Evolutionary conservation across 1,284 basidiomycete genomes (phyloP).

Genomic region (Tetrapyrgos nigripes): DNA sequence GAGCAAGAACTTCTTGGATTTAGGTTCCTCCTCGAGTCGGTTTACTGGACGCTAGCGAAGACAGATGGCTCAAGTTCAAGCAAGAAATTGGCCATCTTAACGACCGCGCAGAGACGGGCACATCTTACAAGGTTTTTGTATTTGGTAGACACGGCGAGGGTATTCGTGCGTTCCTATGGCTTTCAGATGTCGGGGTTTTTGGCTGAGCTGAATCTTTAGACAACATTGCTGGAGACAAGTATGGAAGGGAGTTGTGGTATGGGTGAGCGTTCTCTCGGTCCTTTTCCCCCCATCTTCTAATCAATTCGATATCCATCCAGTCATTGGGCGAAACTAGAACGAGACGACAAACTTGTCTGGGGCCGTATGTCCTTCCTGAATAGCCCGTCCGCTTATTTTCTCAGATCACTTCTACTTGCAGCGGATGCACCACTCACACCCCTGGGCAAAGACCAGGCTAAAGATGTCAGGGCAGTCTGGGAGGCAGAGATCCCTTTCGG

Average conservation of each 20-base stretch:
- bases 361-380: conserved; percentile 64
- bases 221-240: conserved; percentile 75
- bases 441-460: conserved; percentile 71
- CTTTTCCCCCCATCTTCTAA: neutral
- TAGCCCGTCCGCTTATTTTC: neutral
- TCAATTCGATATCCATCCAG: conserved; percentile 33
- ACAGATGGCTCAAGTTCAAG: conserved; percentile 62
- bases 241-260: conserved; percentile 70
- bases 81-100: conserved; percentile 53
- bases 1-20: neutral
- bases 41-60: conserved; percentile 53
- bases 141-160: conserved; percentile 76
- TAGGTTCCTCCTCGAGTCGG: conserved; percentile 70
- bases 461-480: conserved; percentile 63
- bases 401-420: conserved; percentile 23
- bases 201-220: conserved; percentile 46
- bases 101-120: conserved; percentile 36
- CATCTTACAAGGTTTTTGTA: conserved; percentile 66
- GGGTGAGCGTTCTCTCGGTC: conserved; percentile 50
- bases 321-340: conserved; percentile 73
- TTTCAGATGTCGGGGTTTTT: too few species aligned
- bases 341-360: conserved; percentile 79
- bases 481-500: conserved; percentile 53
- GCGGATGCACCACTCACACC: conserved; percentile 81
- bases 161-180: conserved; percentile 51